Evolutionary conservation across 1,284 basidiomycete genomes (phyloP).

Genomic region (Apiotrichum porosum): DNA sequence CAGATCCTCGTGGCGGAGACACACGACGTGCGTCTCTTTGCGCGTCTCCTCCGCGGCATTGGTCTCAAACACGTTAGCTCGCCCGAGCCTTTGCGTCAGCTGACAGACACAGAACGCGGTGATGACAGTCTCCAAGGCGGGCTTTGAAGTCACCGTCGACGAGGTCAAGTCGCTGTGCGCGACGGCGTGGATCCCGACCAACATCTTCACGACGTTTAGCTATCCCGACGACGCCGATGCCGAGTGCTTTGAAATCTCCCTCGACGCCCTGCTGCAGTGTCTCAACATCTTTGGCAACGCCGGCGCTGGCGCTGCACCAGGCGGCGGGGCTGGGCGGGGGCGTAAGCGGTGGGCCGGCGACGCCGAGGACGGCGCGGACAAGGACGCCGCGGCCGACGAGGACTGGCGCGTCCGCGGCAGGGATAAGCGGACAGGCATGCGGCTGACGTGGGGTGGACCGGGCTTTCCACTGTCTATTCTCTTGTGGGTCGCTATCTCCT

Average conservation of each 20-base stretch:
- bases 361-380: constrained; percentile 48
- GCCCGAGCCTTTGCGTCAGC: not conserved
- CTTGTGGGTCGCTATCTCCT: constrained; percentile 57
- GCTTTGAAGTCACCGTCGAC: constrained; percentile 80
- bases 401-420: constrained; percentile 22
- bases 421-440: constrained; percentile 62
- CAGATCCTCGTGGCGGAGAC: constrained; percentile 72
- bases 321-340: constrained; percentile 10
- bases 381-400: constrained; percentile 25
- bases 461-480: constrained; percentile 75
- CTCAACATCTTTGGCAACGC: constrained; percentile 89
- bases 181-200: constrained; percentile 74
- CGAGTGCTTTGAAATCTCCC: constrained; percentile 71
- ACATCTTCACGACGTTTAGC: constrained; percentile 70
- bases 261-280: constrained; percentile 77
- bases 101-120: constrained; percentile 64
- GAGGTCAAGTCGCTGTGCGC: constrained; percentile 73
- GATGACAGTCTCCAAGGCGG: constrained; percentile 63
- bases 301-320: constrained; percentile 14
- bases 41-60: constrained; percentile 68
- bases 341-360: constrained; percentile 50
- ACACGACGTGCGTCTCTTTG: constrained; percentile 70
- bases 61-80: constrained; percentile 63
- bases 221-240: constrained; percentile 49
- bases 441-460: constrained; percentile 71